Evolutionary conservation across 352 stramenopile species (phyloP), one percentile per base, ranked within the genome.

Genomic region (Plasmopara muralis): DNA sequence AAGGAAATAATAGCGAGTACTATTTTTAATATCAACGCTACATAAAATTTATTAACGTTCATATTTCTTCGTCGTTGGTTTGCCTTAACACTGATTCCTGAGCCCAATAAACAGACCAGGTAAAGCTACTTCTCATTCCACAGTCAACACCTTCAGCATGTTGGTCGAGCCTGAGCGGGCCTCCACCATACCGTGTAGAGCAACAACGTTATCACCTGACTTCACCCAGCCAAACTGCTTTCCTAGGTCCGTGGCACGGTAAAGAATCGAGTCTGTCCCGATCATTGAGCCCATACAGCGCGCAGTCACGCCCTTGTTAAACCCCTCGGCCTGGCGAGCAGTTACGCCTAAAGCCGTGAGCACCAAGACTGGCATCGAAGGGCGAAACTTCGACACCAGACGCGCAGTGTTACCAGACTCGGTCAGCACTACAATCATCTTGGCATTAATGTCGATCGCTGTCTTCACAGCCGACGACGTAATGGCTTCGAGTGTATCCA

Each of bases 381-480:
- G 89, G 39, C 90, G 80, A 83, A 98, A 98, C 68, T 98, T 98
- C 57, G 95, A 80, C 45, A 99, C 87, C 53, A 97, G 65, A 41
- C 89, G 83, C 6, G 96, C 92, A 14, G 93, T 98, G 44, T 74
- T 93, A 40, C 96, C 96, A 18, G 80, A 95, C 69, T 98, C 92
- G 14, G 93, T 98, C 49, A 98, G 83, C 35, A 98, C 95, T 52
- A 99, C 88, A 47, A 99, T 98, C 60, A 96, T 93, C 74, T 97
- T 97, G 47, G 96, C 95, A 44, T 87, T 77, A 44, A 98, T 91
- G 65, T 98, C 95, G 61, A 97, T 96, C 16, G 95, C 90, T 15
- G 95, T 98, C 77, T 98, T 98, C 43, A 98, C 95, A 45, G 96
- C 96, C 13, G 96, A 98, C 43, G 86, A 97, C 10, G 92, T 94